Percentiles rank a stretch among this genome's conserved stretches.
phyloP scores from a whole-genome alignment of 2,329 filamentous ascomycete species.

The Knufia fluminis region DNA sequence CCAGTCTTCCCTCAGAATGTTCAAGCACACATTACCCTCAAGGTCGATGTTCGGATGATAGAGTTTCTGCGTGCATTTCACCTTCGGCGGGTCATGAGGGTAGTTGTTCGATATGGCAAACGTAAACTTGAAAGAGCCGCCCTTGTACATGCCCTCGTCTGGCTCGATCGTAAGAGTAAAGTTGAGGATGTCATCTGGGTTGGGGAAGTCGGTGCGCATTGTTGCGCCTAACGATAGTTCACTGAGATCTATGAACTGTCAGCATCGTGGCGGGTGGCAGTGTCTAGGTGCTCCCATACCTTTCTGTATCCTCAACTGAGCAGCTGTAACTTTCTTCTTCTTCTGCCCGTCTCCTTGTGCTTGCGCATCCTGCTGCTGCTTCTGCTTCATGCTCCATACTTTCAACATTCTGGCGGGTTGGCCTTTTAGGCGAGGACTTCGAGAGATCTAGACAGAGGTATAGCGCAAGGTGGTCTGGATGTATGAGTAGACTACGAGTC shows the following conservation, averaged over 20 bases:
- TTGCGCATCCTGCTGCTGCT: slow-evolving; percentile 94
- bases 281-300: no score
- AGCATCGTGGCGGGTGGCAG: slow-evolving; percentile 9
- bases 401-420: slow-evolving; percentile 63
- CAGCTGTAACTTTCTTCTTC: slow-evolving; percentile 98
- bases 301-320: slow-evolving; percentile 91
- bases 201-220: slow-evolving; percentile 50
- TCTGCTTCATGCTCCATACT: slow-evolving; percentile 95
- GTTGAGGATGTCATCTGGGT: slow-evolving; percentile 50
- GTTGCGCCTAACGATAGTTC: slow-evolving; percentile 43
- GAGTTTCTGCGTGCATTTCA: slow-evolving; percentile 94
- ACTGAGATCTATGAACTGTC: slow-evolving; percentile 33
- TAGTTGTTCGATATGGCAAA: slow-evolving; percentile 93
- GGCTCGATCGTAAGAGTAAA: slow-evolving; percentile 42
- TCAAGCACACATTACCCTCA: slow-evolving; percentile 94
- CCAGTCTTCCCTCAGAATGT: slow-evolving; percentile 97
- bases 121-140: slow-evolving; percentile 76
- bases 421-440: no score
- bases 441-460: no score
- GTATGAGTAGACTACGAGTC: no score
- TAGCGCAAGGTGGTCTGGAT: no score
- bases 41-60: slow-evolving; percentile 99
- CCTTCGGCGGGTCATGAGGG: slow-evolving; percentile 94
- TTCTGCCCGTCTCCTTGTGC: slow-evolving; percentile 75
- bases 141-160: slow-evolving; percentile 67